These are phyloP conservation scores for Neophaeococcomyces aloes DNA, from an alignment of 2,329 filamentous ascomycete species.

Conservation along the genomic window DNA sequence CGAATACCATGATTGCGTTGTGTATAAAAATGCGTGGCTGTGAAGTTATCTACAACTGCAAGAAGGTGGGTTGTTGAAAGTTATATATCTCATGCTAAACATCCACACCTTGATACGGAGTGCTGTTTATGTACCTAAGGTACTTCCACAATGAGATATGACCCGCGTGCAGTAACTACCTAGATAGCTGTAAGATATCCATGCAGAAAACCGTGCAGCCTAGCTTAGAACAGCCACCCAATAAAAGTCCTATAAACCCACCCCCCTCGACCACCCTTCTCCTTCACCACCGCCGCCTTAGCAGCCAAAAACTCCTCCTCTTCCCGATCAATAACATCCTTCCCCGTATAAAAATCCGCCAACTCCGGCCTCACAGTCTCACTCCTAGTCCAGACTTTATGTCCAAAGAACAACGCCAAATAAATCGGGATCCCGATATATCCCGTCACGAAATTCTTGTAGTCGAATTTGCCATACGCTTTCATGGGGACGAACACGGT, in stretches of 20 bases:
- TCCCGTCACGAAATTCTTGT: conserved; percentile 66
- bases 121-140: too few relatives aligned
- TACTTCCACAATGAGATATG: too few relatives aligned
- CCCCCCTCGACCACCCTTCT: conserved; percentile 27
- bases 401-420: conserved; percentile 56
- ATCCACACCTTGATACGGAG: too few relatives aligned
- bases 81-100: too few relatives aligned
- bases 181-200: too few relatives aligned
- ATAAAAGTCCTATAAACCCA: conserved; percentile 52
- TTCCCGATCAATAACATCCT: conserved; percentile 62
- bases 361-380: conserved; percentile 47
- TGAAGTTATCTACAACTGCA: too few relatives aligned
- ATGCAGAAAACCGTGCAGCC: too few relatives aligned
- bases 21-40: too few relatives aligned
- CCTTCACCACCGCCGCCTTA: conserved; percentile 42
- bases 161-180: too few relatives aligned
- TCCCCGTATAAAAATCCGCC: conserved; percentile 61
- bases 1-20: too few relatives aligned
- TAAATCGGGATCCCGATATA: conserved; percentile 70
- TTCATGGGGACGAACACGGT: conserved; percentile 51
- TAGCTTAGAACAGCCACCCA: conserved; percentile 55
- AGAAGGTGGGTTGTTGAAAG: too few relatives aligned
- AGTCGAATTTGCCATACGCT: conserved; percentile 49
- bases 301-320: conserved; percentile 57
- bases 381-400: conserved; percentile 49